These are phyloP conservation scores for Rhodotorula sp. DNA, from an alignment of 1,284 basidiomycete species.

Conservation along the genomic window DNA sequence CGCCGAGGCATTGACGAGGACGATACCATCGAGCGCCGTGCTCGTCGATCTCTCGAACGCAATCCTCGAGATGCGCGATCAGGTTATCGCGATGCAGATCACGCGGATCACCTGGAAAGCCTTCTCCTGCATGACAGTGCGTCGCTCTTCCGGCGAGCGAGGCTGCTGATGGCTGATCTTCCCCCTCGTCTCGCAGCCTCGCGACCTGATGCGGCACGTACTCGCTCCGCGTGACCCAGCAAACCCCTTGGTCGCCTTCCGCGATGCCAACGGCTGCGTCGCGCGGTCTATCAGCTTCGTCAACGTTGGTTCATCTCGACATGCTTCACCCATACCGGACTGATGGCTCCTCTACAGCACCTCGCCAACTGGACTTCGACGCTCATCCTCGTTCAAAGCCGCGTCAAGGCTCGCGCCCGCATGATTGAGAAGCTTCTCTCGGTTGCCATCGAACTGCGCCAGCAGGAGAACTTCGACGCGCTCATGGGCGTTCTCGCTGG, in stretches of 20 bases:
- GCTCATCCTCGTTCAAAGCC: slow-evolving; percentile 45
- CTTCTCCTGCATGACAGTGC: slow-evolving; percentile 41
- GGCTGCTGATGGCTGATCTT: neutral
- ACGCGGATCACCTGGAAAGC: slow-evolving; percentile 46
- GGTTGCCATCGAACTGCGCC: slow-evolving; percentile 43
- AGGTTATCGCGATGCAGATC: slow-evolving; percentile 44
- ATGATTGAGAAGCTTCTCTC: slow-evolving; percentile 46
- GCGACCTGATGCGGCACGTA: slow-evolving; percentile 47
- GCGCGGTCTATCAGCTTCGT: slow-evolving; percentile 43
- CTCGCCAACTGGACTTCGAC: slow-evolving; percentile 43
- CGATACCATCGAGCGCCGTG: neutral
- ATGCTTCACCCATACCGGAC: neutral
- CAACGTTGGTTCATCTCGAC: slow-evolving; percentile 40
- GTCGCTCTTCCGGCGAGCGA: neutral
- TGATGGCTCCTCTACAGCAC: slow-evolving; percentile 4
- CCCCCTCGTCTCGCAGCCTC: slow-evolving; percentile 33
- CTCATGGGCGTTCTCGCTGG: slow-evolving; percentile 47
- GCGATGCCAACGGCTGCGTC: slow-evolving; percentile 41
- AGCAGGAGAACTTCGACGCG: slow-evolving; percentile 47
- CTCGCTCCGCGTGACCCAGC: slow-evolving; percentile 44
- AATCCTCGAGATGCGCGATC: slow-evolving; percentile 36
- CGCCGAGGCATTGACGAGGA: neutral
- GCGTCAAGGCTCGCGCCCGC: slow-evolving; percentile 39
- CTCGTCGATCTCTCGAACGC: slow-evolving; percentile 37
- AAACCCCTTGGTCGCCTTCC: slow-evolving; percentile 39